Evolutionary conservation across 768 basidiomycete species (phyloP), one percentile per base, ranked within the genome.

Genomic region (Xerocomellus intermedius): DNA sequence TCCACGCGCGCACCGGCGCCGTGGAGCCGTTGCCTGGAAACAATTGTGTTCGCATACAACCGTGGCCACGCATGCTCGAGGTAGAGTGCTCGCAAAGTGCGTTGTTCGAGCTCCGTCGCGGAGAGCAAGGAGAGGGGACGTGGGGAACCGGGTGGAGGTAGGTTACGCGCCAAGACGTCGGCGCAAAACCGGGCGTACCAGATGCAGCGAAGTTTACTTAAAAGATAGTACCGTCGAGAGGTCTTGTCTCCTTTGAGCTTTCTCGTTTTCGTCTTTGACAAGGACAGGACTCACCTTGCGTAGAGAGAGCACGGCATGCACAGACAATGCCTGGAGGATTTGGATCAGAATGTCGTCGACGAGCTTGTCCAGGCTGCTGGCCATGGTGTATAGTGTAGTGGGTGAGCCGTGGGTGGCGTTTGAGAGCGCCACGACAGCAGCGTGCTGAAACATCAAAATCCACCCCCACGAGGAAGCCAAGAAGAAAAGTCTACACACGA

Each of bases 281-380:
- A 24, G 5, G 28, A 19, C 7, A 4, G 16, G 17, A 43, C 69
- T 55, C 41, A 71, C 67, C 52, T 46, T 46, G 55, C 67, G 68
- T 8, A 69, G 43, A 8, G 62, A 43, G 19, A 69, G 59, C 8
- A 69, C 32, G 30, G 55, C 33, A n/a, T n/a, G 48, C 19, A 57
- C 60, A 17, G 69, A 54, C 8, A 55, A 46, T 1, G 4, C 17
- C 28, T 58, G 58, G 4, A 69, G 17, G 14, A 69, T 55, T 5
- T 59, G 62, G 19, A 69, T 50, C 12, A 69, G n/a, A 42, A 69
- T 36, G 32, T 69, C 68, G n/a, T 69, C 67, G 36, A 64, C 64
- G 17, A 69, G 57, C 24, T n/a, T 57, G 53, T 69, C 69, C 0
- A 69, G 30, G 35, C 57, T 54, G 49, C 28, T 50, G n/a, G 51